A percentile compares a stretch with the other conserved stretches of the same genome.
These are phyloP conservation scores for Alternaria conjuncta DNA, from an alignment of 2,329 filamentous ascomycete species.

Conservation along the genomic window DNA sequence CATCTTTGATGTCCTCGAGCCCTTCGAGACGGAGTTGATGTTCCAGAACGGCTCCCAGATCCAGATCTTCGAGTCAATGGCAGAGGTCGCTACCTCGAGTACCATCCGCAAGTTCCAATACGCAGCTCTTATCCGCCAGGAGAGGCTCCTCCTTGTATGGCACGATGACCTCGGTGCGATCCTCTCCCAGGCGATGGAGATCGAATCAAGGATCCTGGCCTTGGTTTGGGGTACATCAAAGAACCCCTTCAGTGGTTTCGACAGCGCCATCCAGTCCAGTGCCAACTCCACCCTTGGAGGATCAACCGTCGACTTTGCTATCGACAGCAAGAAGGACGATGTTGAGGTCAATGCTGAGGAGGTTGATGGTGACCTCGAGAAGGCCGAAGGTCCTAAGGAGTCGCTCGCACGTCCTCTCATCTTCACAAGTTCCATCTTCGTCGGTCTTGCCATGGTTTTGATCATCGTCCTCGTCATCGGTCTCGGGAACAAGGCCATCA, in stretches of 20 bases:
- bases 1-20: constrained; percentile 52
- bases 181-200: constrained; percentile 70
- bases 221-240: constrained; percentile 63
- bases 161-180: constrained; percentile 78
- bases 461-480: constrained; percentile 62
- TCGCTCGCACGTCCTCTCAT: constrained; percentile 55
- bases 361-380: constrained; percentile 35
- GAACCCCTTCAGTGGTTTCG: constrained; percentile 53
- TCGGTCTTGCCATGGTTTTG: constrained; percentile 59
- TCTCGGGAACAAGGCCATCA: constrained; percentile 61
- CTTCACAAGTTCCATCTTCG: constrained; percentile 61
- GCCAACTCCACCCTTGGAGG: constrained; percentile 39
- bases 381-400: constrained; percentile 43
- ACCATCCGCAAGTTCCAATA: constrained; percentile 80
- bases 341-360: constrained; percentile 22
- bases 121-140: constrained; percentile 76
- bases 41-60: constrained; percentile 52
- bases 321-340: constrained; percentile 11
- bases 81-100: constrained; percentile 48
- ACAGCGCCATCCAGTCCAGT: constrained; percentile 36
- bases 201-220: constrained; percentile 78
- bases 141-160: constrained; percentile 77
- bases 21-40: constrained; percentile 52
- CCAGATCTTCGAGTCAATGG: constrained; percentile 56
- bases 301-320: constrained; percentile 17